Percentiles rank a stretch among this genome's conserved stretches.
Conservation (phyloP, 768 basidiomycete species). For the Tubosaeta brunneosetosa region DNA sequence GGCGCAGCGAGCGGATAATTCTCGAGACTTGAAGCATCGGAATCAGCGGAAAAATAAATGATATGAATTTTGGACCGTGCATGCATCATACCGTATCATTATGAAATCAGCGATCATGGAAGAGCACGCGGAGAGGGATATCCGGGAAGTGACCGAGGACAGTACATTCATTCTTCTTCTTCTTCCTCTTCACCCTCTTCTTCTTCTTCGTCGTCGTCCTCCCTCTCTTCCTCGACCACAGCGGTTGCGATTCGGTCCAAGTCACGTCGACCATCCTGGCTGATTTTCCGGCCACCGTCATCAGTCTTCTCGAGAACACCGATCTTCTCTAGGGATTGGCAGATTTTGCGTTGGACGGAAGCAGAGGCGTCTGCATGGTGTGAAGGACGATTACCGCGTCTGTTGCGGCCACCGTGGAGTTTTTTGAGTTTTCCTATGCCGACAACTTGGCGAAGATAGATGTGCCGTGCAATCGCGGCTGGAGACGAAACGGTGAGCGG, state of each 20-base stretch:
- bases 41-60: conserved; percentile 15
- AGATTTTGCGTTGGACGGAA: conserved; percentile 90
- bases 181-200: conserved; percentile 68
- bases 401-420: conserved; percentile 94
- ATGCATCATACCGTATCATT: conserved; percentile 41
- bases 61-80: conserved; percentile 29
- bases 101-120: conserved; percentile 18
- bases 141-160: conserved; percentile 11
- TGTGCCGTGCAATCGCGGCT: conserved; percentile 98
- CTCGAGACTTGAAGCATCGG: background rate
- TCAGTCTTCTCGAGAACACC: conserved; percentile 92
- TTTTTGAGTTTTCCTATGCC: conserved; percentile 91
- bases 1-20: background rate
- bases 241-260: conserved; percentile 91
- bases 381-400: conserved; percentile 94
- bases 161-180: conserved; percentile 41
- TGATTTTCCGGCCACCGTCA: conserved; percentile 93
- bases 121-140: conserved; percentile 21
- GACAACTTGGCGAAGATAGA: conserved; percentile 98
- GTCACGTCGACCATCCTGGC: conserved; percentile 95
- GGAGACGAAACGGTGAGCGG: background rate
- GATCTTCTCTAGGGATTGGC: conserved; percentile 98
- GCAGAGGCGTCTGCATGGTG: conserved; percentile 87
- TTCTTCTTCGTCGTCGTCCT: conserved; percentile 71
- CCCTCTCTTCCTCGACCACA: conserved; percentile 73